Base-by-base conservation (phyloP, 345 rosid species). In the Capsella bursapastoris region DNA sequence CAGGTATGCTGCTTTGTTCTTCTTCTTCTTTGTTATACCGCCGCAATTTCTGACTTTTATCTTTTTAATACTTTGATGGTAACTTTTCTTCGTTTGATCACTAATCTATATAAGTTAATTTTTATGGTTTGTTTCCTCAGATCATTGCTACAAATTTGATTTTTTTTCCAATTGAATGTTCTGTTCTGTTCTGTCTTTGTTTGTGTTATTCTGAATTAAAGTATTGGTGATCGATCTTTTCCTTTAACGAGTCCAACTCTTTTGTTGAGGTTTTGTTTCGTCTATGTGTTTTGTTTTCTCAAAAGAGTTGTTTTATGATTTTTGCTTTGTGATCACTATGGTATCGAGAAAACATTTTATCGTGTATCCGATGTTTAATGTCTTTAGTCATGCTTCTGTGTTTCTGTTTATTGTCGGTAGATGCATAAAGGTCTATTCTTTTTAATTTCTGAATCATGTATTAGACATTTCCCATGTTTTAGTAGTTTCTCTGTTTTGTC, bases 31-130 rank as follows among this genome's bases (percentile, higher is more conserved):
- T 52, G 0, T 22, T 22, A 22, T 35, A 2, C 65, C 44, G 71
- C 71, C 66, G 59, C 75, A 77, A 64, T 37, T 70, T 64, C 48
- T 57, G 51, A 64, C 65, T 40, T 64, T 22, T 22, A 1, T 22
- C 25, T 22, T 22, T 22, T 22, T 22, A 0, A 22, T 22, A 22
- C 25, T 22, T 22, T 22, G 25, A 22, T 22, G 25, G 25, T 22
- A 22, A 22, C 25, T 22, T 22, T 22, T 22, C 2, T 22, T 22
- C 25, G 25, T 22, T 22, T 22, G 25, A 22, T 22, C 25, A 22
- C 25, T 22, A 22, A 16, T 16, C 18, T 16, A 16, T 16, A 16
- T 16, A 16, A 16, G 18, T 16, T 16, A 16, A 16, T 16, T 16
- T 18, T 18, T 18, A 18, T 43, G 27, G 13, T 40, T 9, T 66